phyloP scores from a whole-genome alignment of 1,139 yeast genomes.

The Lodderomyces jiufengensis region DNA sequence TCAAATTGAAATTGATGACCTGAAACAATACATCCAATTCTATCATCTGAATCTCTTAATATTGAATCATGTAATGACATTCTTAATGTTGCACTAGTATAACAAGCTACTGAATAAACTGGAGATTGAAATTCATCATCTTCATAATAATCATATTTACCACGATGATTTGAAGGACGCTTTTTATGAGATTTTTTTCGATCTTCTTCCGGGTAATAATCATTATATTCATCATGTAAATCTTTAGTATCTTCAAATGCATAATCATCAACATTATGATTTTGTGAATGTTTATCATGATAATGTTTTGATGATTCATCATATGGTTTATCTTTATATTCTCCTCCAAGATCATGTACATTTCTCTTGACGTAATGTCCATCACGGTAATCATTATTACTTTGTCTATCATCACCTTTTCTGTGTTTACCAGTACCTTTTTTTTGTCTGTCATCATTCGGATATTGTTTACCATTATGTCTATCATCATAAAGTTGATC shows the following conservation, averaged over 20 bases:
- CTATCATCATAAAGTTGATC: constrained; percentile 1
- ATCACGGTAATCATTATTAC: constrained; percentile 2
- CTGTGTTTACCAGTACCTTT: neutral
- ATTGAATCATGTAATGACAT: constrained; percentile 33
- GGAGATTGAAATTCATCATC: constrained; percentile 19
- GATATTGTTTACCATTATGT: neutral
- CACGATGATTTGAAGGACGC: constrained; percentile 2
- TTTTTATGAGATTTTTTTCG: constrained; percentile 2
- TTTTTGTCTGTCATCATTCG: neutral
- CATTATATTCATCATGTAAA: constrained; percentile 1
- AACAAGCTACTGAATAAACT: constrained; percentile 34
- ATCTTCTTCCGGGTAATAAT: constrained; percentile 2
- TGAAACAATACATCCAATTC: constrained; percentile 43
- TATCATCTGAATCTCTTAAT: constrained; percentile 30
- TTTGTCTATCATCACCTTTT: neutral
- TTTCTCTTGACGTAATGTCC: neutral
- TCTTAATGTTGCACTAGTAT: constrained; percentile 27
- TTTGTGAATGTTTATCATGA: constrained; percentile 4
- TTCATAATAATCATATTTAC: neutral
- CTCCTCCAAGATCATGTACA: constrained; percentile 1
- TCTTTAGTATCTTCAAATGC: neutral
- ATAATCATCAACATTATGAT: constrained; percentile 2
- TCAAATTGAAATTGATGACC: constrained; percentile 46
- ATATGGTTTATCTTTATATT: constrained; percentile 1
- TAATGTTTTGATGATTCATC: constrained; percentile 1